phyloP scores from a whole-genome alignment of 2,329 filamentous ascomycete species.

The Thielaviopsis euricoi region DNA sequence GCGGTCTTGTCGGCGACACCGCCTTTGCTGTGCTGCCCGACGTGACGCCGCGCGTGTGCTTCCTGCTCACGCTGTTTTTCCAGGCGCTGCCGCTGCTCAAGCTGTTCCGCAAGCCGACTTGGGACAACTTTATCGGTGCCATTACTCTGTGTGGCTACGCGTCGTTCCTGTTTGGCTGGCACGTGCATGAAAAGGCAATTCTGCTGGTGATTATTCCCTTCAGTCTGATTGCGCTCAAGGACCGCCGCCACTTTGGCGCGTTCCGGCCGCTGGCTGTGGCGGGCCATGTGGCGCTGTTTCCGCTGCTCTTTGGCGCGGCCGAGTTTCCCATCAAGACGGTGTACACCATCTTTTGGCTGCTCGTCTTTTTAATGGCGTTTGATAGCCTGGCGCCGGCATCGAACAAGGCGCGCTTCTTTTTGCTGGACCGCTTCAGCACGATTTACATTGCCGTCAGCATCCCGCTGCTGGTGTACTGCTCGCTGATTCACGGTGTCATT shows the following conservation, averaged over 20 bases:
- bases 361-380: conserved; percentile 72
- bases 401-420: conserved; percentile 61
- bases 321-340: conserved; percentile 90
- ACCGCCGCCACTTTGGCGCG: conserved; percentile 77
- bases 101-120: conserved; percentile 64
- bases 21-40: conserved; percentile 87
- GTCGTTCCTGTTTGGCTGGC: conserved; percentile 95
- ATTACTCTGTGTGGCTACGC: conserved; percentile 89
- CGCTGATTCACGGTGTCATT: conserved; percentile 62
- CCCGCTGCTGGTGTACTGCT: conserved; percentile 78
- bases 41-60: conserved; percentile 64
- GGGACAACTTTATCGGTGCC: conserved; percentile 78
- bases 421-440: conserved; percentile 80
- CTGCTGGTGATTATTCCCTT: conserved; percentile 90
- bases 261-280: conserved; percentile 86
- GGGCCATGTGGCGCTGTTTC: conserved; percentile 89
- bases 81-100: conserved; percentile 67
- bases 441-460: conserved; percentile 83
- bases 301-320: conserved; percentile 74
- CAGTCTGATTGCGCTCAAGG: conserved; percentile 76
- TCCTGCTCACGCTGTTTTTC: conserved; percentile 65
- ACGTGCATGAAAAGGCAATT: conserved; percentile 95
- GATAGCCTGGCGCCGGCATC: conserved; percentile 77
- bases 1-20: conserved; percentile 84
- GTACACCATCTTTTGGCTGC: conserved; percentile 85